Base-by-base conservation (phyloP, 2,329 filamentous ascomycete species). In the Alternaria postmessia region DNA sequence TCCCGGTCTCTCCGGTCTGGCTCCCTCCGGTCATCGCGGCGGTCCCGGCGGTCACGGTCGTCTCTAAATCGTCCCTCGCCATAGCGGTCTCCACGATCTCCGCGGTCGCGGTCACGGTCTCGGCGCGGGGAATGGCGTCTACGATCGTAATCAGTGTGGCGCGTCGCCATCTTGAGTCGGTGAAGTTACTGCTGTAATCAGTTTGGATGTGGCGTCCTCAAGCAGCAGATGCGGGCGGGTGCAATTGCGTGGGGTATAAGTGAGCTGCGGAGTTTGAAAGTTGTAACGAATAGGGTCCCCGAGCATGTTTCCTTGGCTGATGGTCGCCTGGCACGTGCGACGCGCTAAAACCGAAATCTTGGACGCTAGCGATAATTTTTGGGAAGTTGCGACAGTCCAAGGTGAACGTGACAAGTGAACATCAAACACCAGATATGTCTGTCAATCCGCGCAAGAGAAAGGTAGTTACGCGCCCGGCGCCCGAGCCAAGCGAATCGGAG, bases 131-230 rank as follows among this genome's bases (percentile, higher is more conserved):
- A 65, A 61, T 74, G 85, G 79, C 69, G 69, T 65, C 84, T 67
- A 46, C 65, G 66, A 58, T 73, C 67, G 76, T 89, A 88, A 81
- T 91, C 89, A 86, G 91, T 93, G 88, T 84, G 85, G 83, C 84
- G 85, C 80, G 84, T 84, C 80, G 75, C 74, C 76, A 79, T 79
- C 65, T 63, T 61, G 66, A 66, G 65, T 68, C 63, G 59, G 41
- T 59, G 61, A 59, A 57, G 58, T 64, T 74, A 71, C 72, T 72
- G 59, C 49, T 61, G 55, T 11, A 38, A 54, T 64, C 57, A 61
- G 58, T 60, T 58, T 56, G 32, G 55, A 28, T 47, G 49, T 46
- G 49, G 55, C 20, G 43, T 59, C 51, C 22, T 54, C 38, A 22
- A 12, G 52, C 28, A 51, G 46, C 36, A 47, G 44, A 18, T 32